Base-by-base conservation (phyloP, 2,329 filamentous ascomycete species). In the Ascochyta fabae region DNA sequence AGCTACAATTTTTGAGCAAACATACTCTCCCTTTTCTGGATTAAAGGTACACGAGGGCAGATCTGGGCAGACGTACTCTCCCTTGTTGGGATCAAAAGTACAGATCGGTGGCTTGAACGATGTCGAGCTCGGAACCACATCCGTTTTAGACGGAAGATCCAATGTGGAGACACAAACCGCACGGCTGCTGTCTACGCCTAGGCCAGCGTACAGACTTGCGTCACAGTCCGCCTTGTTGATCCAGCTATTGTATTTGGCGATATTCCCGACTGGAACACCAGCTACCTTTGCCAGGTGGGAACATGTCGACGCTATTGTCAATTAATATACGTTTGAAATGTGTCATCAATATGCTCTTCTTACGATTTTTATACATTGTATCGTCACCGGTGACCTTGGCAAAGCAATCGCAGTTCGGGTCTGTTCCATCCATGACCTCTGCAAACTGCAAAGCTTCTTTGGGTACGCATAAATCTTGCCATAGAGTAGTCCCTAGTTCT, bases 21-120 rank as follows among this genome's bases (percentile, higher is more conserved):
- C 7, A 13, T 52, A 41, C 35, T 47, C 49, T 7, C 49, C 43
- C 15, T 47, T 47, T n/a, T 42, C 13, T 15, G 49, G 49, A n/a
- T 53, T 36, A 13, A 53, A 53, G 3, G 12, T 9, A 40, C 49
- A 53, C 4, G 35, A 41, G 2, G 49, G 43, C 3, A 39, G 38
- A 1, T 53, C 50, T 1, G 49, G 42, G 9, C 38, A 49, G 15
- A 35, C 29, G 15, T 49, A 42, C 26, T 49, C 46, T 13, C 46
- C 46, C 8, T 35, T 42, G n/a, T 49, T 12, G 2, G 36, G 43
- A 38, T 41, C 36, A n/a, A 51, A 38, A 3, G 33, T 44, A 19
- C 48, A 50, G 9, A 43, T 45, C 16, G 48, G 40, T 10, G 40
- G 40, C 7, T 29, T 27, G 10, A 7, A 4, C 5, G 49, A 24